Evolutionary conservation across 257 asterid genomes (phyloP), one percentile per base, ranked within the genome.

Genomic region (Plantago elongata): DNA sequence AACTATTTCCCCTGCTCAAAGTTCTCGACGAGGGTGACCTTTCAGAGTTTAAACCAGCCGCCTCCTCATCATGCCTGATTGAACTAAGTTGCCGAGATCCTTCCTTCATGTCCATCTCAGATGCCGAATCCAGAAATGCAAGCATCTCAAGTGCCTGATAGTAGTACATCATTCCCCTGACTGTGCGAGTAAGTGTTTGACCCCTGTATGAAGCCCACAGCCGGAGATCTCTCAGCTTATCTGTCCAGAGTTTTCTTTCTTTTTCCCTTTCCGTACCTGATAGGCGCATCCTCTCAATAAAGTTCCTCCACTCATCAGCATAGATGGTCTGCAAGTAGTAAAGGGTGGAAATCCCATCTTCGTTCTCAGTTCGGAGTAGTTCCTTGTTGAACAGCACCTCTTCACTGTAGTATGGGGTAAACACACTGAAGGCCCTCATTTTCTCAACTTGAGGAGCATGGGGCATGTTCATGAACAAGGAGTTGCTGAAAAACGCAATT

Each of bases 121-220:
- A 89, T 63, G 99, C 99, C 68, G 97, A 86, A 84, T 93, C 99
- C 70, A 93, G 81, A 78, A 93, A 93, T 49, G 99, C 93, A 65
- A 93, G 89, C 97, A 93, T 80, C 84, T 89, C 91, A 64, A 93
- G 99, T 51, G 99, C 99, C 46, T 95, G 93, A 69, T 89, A 87
- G 76, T 93, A 89, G 75, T 93, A 93, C 97, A 93, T 93, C 99
- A 93, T 93, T 73, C 99, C 99, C 71, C 99, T 93, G 71, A 93
- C 99, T 0, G 99, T 93, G 37, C 99, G 95, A 34, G 87, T 62
- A 61, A 93, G 97, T 51, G 99, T 93, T 80, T 93, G 99, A 64
- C 97, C 99, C 75, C 99, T 80, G 80, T 78, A 89, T 29, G 99
- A 93, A 58, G 97, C 99, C 99, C 99, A 93, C 57, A 75, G 83